Conservation (phyloP, 768 basidiomycete genomes). For the Hygrophoropsis aurantiaca region DNA sequence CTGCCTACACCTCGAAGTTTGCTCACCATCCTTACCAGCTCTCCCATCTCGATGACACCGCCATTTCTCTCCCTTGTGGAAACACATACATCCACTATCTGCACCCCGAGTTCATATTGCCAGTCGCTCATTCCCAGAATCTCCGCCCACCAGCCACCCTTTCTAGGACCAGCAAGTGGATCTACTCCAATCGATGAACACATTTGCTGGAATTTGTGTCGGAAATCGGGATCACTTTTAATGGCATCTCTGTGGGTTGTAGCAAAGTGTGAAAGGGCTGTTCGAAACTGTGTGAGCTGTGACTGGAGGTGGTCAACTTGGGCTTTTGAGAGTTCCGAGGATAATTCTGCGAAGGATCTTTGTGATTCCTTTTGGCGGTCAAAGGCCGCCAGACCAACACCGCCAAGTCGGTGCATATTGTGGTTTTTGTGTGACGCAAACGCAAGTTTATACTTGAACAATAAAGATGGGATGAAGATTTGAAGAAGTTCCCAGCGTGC, state of each 20-base stretch:
- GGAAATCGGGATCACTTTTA: slow-evolving; percentile 78
- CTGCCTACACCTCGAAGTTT: slow-evolving; percentile 69
- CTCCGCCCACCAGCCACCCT: slow-evolving; percentile 92
- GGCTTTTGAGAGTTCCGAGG: slow-evolving; percentile 68
- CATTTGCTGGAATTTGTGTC: slow-evolving; percentile 94
- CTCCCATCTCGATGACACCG: slow-evolving; percentile 86
- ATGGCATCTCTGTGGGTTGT: slow-evolving; percentile 83
- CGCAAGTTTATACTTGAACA: too few relatives aligned
- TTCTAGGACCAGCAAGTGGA: slow-evolving; percentile 82
- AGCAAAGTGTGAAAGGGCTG: slow-evolving; percentile 78
- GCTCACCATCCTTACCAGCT: slow-evolving; percentile 77
- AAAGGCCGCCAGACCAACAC: slow-evolving; percentile 87
- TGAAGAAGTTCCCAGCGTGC: too few relatives aligned
- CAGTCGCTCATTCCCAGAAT: slow-evolving; percentile 87
- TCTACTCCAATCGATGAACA: slow-evolving; percentile 94
- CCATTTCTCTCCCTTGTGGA: slow-evolving; percentile 88
- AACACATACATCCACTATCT: slow-evolving; percentile 90
- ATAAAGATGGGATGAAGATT: slow-evolving; percentile 18
- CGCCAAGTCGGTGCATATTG: slow-evolving; percentile 70
- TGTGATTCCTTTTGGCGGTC: slow-evolving; percentile 83
- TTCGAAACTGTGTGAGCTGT: slow-evolving; percentile 83
- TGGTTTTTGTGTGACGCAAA: background rate
- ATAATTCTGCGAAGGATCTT: slow-evolving; percentile 80
- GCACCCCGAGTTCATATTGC: slow-evolving; percentile 94
- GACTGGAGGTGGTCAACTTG: slow-evolving; percentile 79